phyloP scores from a whole-genome alignment of 306 rosid species.

The Medicago ruthenica region DNA sequence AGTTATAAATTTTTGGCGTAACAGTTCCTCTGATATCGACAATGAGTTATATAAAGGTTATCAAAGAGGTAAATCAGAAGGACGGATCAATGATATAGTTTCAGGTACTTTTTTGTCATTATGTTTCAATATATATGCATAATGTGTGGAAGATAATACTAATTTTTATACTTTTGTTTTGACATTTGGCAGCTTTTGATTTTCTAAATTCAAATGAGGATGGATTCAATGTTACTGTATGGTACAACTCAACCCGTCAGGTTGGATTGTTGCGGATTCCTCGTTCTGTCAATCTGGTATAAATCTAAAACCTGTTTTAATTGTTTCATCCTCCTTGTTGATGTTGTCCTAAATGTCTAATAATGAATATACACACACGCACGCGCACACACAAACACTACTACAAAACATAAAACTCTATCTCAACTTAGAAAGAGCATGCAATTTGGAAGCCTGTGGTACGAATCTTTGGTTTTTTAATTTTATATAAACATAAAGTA shows the following conservation, averaged over 20 bases:
- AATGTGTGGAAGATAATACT: conserved; percentile 33
- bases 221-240: conserved; percentile 63
- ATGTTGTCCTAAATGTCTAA: conserved; percentile 6
- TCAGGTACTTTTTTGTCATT: conserved; percentile 57
- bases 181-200: conserved; percentile 71
- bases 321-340: not conserved
- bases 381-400: too few species aligned
- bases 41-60: conserved; percentile 63
- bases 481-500: not conserved
- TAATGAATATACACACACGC: not conserved
- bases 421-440: conserved; percentile 13
- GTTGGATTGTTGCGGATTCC: conserved; percentile 61
- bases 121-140: not conserved
- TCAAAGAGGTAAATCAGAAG: conserved; percentile 23
- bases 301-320: too few species aligned
- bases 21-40: conserved; percentile 58
- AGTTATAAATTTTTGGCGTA: conserved; percentile 66
- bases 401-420: conserved; percentile 1
- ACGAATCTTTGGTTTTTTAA: not conserved
- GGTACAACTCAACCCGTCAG: conserved; percentile 72
- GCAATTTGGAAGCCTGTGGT: conserved; percentile 24
- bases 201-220: conserved; percentile 67
- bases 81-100: conserved; percentile 50
- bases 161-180: conserved; percentile 29
- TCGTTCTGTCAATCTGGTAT: conserved; percentile 79